These are phyloP conservation scores for Fusarium protoensiforme DNA, from an alignment of 2,329 filamentous ascomycete genomes.

Conservation along the genomic window DNA sequence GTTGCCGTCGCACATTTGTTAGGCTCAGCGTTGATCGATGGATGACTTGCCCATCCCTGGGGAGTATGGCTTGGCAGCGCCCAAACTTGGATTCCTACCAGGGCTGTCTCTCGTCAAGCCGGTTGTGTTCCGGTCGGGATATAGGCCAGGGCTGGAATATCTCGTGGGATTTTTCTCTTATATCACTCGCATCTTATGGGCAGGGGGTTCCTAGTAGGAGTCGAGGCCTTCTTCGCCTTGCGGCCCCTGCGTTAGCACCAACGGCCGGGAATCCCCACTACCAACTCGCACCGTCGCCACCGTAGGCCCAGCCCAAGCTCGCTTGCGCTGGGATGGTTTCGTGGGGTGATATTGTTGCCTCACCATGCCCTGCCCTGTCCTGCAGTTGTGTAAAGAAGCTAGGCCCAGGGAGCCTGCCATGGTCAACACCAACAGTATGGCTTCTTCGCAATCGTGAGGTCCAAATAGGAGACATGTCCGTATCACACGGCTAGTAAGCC, in stretches of 20 bases:
- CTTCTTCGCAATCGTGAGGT: constrained; percentile 13
- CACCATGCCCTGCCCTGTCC: constrained; percentile 34
- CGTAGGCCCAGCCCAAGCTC: constrained; percentile 36
- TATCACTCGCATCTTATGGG: constrained; percentile 38
- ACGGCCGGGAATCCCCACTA: constrained; percentile 34
- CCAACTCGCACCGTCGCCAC: constrained; percentile 41
- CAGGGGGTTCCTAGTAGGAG: constrained; percentile 20
- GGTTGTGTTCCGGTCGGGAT: constrained; percentile 30
- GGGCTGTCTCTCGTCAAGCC: constrained; percentile 17
- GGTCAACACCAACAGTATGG: constrained; percentile 11
- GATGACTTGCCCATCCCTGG: constrained; percentile 5
- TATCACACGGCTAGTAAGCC: constrained; percentile 14
- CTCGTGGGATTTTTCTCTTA: constrained; percentile 12
- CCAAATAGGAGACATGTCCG: constrained; percentile 18
- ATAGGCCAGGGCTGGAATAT: constrained; percentile 8
- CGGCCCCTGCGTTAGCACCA: constrained; percentile 41
- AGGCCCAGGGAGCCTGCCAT: constrained; percentile 3
- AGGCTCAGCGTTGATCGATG: constrained; percentile 23
- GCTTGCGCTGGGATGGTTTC: constrained; percentile 40
- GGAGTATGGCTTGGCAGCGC: constrained; percentile 19
- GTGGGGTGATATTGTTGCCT: constrained; percentile 42
- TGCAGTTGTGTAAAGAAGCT: constrained; percentile 18
- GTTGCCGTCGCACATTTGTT: constrained; percentile 8
- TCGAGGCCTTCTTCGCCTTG: constrained; percentile 29
- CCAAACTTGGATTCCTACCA: constrained; percentile 8